Evolutionary conservation across 768 basidiomycete genomes (phyloP).

Genomic region (Collybia nuda): DNA sequence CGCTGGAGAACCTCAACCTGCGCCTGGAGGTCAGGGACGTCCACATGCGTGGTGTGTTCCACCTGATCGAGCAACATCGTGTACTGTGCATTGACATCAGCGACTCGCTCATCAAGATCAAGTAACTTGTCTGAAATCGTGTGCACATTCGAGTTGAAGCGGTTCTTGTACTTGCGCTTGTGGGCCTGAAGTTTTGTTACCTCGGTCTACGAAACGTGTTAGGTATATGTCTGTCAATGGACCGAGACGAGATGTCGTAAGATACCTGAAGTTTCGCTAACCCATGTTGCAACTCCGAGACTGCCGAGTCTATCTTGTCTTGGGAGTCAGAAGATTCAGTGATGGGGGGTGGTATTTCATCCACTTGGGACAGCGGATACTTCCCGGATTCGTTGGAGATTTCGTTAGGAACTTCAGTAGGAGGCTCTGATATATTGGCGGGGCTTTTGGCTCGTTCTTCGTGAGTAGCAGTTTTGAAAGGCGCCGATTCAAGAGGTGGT

Average conservation of each 20-base stretch:
- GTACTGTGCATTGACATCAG: slow-evolving; percentile 36
- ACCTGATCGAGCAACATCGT: slow-evolving; percentile 33
- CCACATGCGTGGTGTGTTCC: slow-evolving; percentile 26
- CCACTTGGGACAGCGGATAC: not conserved
- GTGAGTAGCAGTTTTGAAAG: too few relatives aligned
- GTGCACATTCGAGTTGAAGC: slow-evolving; percentile 40
- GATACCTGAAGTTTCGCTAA: slow-evolving; percentile 13
- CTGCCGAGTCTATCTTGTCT: not conserved
- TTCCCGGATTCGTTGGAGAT: too few relatives aligned
- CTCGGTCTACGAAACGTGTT: slow-evolving; percentile 25
- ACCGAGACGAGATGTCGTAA: not conserved
- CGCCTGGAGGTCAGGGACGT: slow-evolving; percentile 30
- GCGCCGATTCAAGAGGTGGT: too few relatives aligned
- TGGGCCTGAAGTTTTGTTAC: slow-evolving; percentile 37
- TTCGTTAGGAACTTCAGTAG: too few relatives aligned
- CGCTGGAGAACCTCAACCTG: slow-evolving; percentile 39
- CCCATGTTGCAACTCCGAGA: not conserved
- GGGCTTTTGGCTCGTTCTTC: too few relatives aligned
- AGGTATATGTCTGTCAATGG: not conserved
- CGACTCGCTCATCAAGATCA: slow-evolving; percentile 38
- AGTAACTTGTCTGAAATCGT: slow-evolving; percentile 37
- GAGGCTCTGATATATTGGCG: too few relatives aligned
- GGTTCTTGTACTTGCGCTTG: slow-evolving; percentile 37
- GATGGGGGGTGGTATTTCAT: not conserved
- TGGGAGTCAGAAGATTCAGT: slow-evolving; percentile 7